Conservation (phyloP, 768 basidiomycete genomes). For the Mycena galopus region DNA sequence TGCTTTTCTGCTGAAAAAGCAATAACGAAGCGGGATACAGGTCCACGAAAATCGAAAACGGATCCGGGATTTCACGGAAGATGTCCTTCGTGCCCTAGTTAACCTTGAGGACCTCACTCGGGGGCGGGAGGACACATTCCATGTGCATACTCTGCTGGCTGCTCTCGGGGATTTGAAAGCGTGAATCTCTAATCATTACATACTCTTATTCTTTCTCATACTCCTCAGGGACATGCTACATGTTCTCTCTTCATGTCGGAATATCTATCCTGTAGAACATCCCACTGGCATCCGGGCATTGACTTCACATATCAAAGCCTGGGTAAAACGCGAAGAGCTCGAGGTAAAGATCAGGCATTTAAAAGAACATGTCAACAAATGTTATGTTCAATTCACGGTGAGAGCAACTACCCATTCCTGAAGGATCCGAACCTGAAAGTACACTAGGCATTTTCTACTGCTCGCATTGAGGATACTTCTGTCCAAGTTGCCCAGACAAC, state of each 20-base stretch:
- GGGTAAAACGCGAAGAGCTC: conserved; percentile 29
- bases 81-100: conserved; percentile 1
- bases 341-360: conserved; percentile 13
- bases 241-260: not conserved
- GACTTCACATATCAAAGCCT: not conserved
- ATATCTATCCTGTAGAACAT: conserved; percentile 3
- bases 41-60: conserved; percentile 23
- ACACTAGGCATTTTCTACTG: not conserved
- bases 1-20: not conserved
- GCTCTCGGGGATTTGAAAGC: conserved; percentile 17
- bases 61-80: not conserved
- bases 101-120: conserved; percentile 8
- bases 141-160: conserved; percentile 2
- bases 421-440: not conserved
- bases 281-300: not conserved
- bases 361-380: conserved; percentile 26
- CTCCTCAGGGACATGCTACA: conserved; percentile 18
- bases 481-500: not conserved
- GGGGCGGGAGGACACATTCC: not conserved
- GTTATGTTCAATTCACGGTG: conserved; percentile 28
- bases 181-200: not conserved
- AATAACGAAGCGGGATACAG: not conserved
- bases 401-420: not conserved
- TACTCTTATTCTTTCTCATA: not conserved
- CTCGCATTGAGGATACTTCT: not conserved